A percentile compares a stretch with the other conserved stretches of the same genome.
phyloP scores from a whole-genome alignment of 108 stramenopile species.

The Stephanodiscus triporus region DNA sequence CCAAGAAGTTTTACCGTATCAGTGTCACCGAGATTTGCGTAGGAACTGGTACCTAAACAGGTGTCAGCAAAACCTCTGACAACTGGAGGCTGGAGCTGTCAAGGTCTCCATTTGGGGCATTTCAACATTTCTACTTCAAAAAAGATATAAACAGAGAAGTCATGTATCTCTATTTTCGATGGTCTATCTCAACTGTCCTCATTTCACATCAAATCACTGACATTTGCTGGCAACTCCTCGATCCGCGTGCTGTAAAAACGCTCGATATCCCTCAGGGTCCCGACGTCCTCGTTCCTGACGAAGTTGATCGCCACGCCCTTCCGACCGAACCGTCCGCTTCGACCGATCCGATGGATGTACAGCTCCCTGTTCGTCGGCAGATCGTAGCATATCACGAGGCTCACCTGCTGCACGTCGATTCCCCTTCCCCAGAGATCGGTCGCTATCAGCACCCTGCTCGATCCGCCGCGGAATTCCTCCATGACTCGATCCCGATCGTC shows the following conservation, averaged over 20 bases:
- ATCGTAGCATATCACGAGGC: constrained; percentile 98
- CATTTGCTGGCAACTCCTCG: constrained; percentile 97
- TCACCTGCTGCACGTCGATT: constrained; percentile 99
- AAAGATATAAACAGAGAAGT: no score
- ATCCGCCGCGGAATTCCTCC: constrained; percentile 97
- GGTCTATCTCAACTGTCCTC: no score
- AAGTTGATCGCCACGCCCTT: constrained; percentile 99
- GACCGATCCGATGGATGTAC: constrained; percentile 98
- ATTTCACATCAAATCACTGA: constrained; percentile 83
- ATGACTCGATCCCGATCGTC: constrained; percentile 92
- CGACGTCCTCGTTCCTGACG: constrained; percentile 92
- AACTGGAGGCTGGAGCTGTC: no score
- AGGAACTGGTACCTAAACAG: neutral
- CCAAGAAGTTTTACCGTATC: no score
- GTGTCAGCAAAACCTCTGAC: neutral
- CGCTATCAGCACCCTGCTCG: constrained; percentile 95
- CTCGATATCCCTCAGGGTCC: constrained; percentile 94
- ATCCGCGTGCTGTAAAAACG: constrained; percentile 97
- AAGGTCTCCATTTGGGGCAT: no score
- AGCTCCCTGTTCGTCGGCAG: constrained; percentile 95
- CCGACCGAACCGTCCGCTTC: constrained; percentile 97
- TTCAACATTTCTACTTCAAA: no score
- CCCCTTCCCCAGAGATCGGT: constrained; percentile 99
- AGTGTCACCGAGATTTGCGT: neutral
- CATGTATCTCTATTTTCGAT: no score